phyloP scores from a whole-genome alignment of 257 asterid genomes.

The Gentiana macrophylla region DNA sequence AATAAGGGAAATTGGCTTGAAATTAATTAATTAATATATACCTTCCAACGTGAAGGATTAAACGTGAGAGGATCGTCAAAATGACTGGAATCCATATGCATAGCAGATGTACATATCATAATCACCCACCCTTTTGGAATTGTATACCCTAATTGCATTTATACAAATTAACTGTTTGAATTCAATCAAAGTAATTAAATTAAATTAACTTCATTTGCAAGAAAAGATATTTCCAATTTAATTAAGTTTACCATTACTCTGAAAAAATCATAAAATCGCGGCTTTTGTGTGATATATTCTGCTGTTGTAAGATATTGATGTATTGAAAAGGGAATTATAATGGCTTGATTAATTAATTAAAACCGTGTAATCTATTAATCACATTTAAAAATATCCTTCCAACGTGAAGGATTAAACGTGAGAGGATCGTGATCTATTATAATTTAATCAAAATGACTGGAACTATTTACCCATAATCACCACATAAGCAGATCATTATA shows the following conservation, averaged over 20 bases:
- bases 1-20: no score
- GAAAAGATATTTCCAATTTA: neutral
- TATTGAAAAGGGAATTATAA: no score
- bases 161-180: no score
- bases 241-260: no score
- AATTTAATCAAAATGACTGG: slow-evolving; percentile 37
- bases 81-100: slow-evolving; percentile 40
- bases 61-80: slow-evolving; percentile 60
- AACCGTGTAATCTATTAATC: no score
- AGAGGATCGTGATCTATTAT: no score
- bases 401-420: slow-evolving; percentile 60
- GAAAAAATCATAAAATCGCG: neutral
- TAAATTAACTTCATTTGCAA: neutral
- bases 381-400: no score
- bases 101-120: slow-evolving; percentile 66
- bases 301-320: no score
- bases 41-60: slow-evolving; percentile 82
- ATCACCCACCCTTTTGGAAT: slow-evolving; percentile 73
- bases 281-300: no score
- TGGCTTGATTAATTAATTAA: no score
- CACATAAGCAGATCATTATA: no score
- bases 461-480: slow-evolving; percentile 63
- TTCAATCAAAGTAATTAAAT: neutral
- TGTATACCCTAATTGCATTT: slow-evolving; percentile 42
- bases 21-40: slow-evolving; percentile 1